A percentile compares a stretch with the other conserved stretches of the same genome.
Evolutionary conservation across 805 yeast genomes (phyloP).

Genomic region (Candida methanosorbosa): DNA sequence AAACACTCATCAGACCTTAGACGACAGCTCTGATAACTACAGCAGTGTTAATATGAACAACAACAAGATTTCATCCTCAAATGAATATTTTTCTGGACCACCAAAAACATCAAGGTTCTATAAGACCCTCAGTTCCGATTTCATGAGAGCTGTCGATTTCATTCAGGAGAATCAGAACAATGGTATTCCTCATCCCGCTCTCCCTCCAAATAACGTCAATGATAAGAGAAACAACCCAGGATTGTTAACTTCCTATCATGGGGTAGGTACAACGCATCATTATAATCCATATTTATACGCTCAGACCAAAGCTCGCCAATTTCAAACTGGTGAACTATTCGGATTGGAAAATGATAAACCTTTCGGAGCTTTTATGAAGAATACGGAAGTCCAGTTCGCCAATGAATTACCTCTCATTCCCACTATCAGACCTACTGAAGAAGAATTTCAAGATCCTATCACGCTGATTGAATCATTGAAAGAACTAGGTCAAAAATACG

Average conservation of each 20-base stretch:
- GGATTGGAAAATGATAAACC: not conserved
- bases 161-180: too few species aligned
- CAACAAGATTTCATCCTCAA: not conserved
- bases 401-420: slow-evolving; percentile 32
- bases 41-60: too few species aligned
- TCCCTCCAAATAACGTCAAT: too few species aligned
- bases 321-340: not conserved
- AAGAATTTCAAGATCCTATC: slow-evolving; percentile 58
- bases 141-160: slow-evolving; percentile 3
- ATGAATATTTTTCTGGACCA: slow-evolving; percentile 10
- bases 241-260: too few species aligned
- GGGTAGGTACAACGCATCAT: slow-evolving; percentile 17
- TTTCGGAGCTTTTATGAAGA: too few species aligned
- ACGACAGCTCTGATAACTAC: too few species aligned
- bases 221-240: too few species aligned
- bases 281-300: slow-evolving; percentile 39
- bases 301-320: slow-evolving; percentile 23
- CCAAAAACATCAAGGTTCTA: slow-evolving; percentile 21
- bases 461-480: slow-evolving; percentile 47
- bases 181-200: too few species aligned
- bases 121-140: slow-evolving; percentile 11
- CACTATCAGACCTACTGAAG: slow-evolving; percentile 41
- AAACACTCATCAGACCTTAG: too few species aligned
- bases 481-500: slow-evolving; percentile 48
- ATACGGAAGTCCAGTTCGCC: not conserved